Evolutionary conservation across 768 basidiomycete genomes (phyloP).

Genomic region (Gymnopilus dilepis): DNA sequence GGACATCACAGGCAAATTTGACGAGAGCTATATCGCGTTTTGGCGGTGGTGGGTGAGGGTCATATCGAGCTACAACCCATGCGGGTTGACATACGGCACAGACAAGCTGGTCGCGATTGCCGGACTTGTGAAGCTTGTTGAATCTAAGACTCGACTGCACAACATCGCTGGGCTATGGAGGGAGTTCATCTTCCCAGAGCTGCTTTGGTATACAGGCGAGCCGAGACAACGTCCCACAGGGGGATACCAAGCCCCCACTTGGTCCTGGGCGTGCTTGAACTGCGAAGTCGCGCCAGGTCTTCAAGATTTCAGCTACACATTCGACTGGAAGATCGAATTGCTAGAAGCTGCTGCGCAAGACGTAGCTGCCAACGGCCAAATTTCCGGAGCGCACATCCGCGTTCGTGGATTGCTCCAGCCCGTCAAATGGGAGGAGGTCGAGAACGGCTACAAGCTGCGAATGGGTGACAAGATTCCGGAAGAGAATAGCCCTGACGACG

Average conservation of each 20-base stretch:
- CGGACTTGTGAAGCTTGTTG: conserved; percentile 15
- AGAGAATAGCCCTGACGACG: conserved; percentile 14
- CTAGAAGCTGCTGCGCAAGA: conserved; percentile 2
- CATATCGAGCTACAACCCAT: conserved; percentile 18
- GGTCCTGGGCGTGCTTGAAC: conserved; percentile 17
- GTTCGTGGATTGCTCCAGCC: conserved; percentile 4
- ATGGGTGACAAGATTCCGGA: not conserved
- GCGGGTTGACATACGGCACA: conserved; percentile 15
- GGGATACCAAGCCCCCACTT: conserved; percentile 15
- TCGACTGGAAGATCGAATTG: conserved; percentile 17
- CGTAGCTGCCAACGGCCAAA: conserved; percentile 14
- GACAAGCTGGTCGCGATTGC: conserved; percentile 18
- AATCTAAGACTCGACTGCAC: conserved; percentile 12
- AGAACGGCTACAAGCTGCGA: conserved; percentile 13
- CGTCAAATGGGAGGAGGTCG: not conserved
- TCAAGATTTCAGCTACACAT: conserved; percentile 17
- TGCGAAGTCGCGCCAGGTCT: conserved; percentile 11
- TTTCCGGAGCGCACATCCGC: conserved; percentile 8
- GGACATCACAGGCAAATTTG: conserved; percentile 7
- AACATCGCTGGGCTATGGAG: conserved; percentile 15
- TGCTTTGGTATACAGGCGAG: conserved; percentile 11
- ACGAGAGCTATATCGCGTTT: conserved; percentile 12
- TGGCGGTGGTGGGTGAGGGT: conserved; percentile 17
- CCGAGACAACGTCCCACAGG: conserved; percentile 1
- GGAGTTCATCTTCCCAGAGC: conserved; percentile 16